phyloP scores from a whole-genome alignment of 2,329 filamentous ascomycete genomes.

The Colletotrichum lindemuthianum region DNA sequence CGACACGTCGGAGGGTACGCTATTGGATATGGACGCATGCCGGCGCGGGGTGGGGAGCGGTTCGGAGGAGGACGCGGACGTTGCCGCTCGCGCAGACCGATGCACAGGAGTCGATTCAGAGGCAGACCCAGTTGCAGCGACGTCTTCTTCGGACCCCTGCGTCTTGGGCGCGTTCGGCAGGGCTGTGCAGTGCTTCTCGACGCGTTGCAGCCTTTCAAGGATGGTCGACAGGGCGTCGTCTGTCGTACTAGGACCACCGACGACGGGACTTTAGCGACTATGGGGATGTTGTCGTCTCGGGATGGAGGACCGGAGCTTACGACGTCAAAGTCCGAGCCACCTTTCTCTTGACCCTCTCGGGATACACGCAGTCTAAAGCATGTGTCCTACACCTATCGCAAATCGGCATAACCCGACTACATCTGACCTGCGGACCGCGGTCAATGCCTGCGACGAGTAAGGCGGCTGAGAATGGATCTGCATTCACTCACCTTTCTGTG shows the following conservation, averaged over 20 bases:
- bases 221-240: conserved; percentile 41
- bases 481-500: conserved; percentile 17
- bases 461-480: background rate
- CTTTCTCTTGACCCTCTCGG: conserved; percentile 41
- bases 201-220: conserved; percentile 43
- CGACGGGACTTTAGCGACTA: conserved; percentile 5
- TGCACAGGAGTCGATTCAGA: too few relatives aligned
- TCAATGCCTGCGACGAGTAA: too few relatives aligned
- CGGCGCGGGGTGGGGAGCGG: conserved; percentile 14
- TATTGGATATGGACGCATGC: conserved; percentile 18
- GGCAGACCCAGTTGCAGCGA: too few relatives aligned
- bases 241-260: conserved; percentile 17
- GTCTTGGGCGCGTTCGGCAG: background rate
- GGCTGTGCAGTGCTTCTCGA: conserved; percentile 39
- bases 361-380: conserved; percentile 42
- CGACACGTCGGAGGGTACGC: conserved; percentile 32
- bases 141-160: too few relatives aligned
- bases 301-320: conserved; percentile 8
- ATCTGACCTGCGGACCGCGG: conserved; percentile 39
- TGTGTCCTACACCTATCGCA: conserved; percentile 43
- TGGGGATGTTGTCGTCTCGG: background rate
- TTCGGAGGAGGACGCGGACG: conserved; percentile 2
- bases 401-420: conserved; percentile 43
- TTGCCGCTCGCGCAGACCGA: too few relatives aligned
- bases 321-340: conserved; percentile 35